These are phyloP conservation scores for Venturia pyrina DNA, from an alignment of 2,329 filamentous ascomycete genomes.

Conservation along the genomic window DNA sequence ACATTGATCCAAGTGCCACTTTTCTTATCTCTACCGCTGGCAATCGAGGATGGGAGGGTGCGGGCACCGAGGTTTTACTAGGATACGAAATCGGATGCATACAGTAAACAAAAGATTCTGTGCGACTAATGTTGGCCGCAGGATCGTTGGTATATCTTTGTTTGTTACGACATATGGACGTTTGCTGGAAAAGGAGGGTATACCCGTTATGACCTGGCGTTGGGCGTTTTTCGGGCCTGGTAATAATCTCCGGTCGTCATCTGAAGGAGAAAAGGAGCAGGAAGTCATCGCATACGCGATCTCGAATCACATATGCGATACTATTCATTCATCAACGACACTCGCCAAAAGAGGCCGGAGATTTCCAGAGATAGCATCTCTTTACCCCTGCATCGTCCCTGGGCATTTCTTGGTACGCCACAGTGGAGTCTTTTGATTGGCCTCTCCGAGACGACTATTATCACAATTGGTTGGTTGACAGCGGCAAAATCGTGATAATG, in stretches of 20 bases:
- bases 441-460: not conserved
- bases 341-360: not conserved
- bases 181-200: constrained; percentile 2
- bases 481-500: not conserved
- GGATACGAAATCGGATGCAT: constrained; percentile 75
- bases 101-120: not conserved
- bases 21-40: constrained; percentile 91
- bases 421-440: not conserved
- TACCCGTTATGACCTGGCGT: not conserved
- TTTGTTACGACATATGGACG: not conserved
- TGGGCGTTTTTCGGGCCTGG: not conserved
- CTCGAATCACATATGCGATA: not conserved
- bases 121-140: not conserved
- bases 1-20: constrained; percentile 75
- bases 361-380: not conserved
- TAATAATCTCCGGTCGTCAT: not conserved
- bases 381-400: not conserved
- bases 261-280: not conserved
- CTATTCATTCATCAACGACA: not conserved
- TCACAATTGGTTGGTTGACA: not conserved
- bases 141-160: not conserved
- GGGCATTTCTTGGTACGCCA: not conserved
- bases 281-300: not conserved
- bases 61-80: constrained; percentile 77
- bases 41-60: constrained; percentile 90